Percentiles rank a stretch among this genome's conserved stretches.
Conservation (phyloP, 169 alveolate genomes). For the Neospora caninum region DNA sequence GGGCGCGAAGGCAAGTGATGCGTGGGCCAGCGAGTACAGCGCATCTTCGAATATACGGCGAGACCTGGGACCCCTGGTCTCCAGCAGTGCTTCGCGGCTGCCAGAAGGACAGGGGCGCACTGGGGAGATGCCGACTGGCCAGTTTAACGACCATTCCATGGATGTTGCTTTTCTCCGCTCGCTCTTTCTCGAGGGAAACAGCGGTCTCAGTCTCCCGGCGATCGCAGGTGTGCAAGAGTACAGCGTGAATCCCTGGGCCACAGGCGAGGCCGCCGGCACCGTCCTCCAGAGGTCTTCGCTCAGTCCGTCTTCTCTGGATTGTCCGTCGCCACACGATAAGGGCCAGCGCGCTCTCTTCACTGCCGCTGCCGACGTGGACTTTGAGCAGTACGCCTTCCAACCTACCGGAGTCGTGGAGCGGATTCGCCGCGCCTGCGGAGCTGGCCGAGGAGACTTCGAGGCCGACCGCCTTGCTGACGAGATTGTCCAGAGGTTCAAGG, state of each 20-base stretch:
- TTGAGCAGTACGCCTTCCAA: background rate
- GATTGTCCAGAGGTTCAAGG: background rate
- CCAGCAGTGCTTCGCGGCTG: too few relatives aligned
- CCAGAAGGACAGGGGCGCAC: too few relatives aligned
- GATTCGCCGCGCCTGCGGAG: conserved; percentile 9
- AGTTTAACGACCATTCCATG: background rate
- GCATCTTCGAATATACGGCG: too few relatives aligned
- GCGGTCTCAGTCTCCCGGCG: background rate
- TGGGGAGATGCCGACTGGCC: too few relatives aligned
- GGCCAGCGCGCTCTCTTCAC: background rate
- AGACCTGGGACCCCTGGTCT: too few relatives aligned
- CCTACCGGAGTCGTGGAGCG: conserved; percentile 14
- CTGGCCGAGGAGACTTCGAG: background rate
- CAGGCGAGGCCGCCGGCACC: background rate
- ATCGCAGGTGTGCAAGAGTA: background rate
- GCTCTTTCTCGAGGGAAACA: background rate
- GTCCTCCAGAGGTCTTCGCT: background rate
- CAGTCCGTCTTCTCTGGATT: background rate
- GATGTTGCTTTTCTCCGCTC: background rate
- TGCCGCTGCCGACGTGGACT: background rate
- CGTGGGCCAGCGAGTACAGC: too few relatives aligned
- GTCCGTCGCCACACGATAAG: too few relatives aligned
- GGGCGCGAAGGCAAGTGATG: too few relatives aligned
- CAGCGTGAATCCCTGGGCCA: background rate
- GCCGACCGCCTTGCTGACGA: background rate